Conservation (phyloP, 2,329 filamentous ascomycete species). For the Fusarium nematophilum region DNA sequence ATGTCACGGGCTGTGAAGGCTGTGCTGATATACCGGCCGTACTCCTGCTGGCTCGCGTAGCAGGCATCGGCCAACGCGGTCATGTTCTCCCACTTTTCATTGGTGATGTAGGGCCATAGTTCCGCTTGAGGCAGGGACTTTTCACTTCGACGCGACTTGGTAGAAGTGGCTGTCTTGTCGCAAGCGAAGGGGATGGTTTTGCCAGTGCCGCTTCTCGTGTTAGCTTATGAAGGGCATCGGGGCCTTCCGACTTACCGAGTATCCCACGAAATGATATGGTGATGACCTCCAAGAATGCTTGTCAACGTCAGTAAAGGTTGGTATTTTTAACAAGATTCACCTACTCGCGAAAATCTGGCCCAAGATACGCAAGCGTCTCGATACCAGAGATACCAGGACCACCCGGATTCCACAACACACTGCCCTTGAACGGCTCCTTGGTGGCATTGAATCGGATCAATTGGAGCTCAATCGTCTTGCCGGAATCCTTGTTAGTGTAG, state of each 20-base stretch:
- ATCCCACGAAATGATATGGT: constrained; percentile 34
- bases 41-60: constrained; percentile 36
- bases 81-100: constrained; percentile 3
- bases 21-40: constrained; percentile 46
- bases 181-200: constrained; percentile 35
- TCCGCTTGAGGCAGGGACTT: constrained; percentile 11
- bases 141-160: constrained; percentile 10
- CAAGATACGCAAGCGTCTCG: constrained; percentile 21
- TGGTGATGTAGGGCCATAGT: constrained; percentile 20
- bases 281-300: constrained; percentile 28
- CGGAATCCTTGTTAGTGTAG: constrained; percentile 46
- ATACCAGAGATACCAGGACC: constrained; percentile 46
- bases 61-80: constrained; percentile 36
- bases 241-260: constrained; percentile 32
- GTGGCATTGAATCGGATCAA: constrained; percentile 47
- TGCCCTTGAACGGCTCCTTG: constrained; percentile 47
- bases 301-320: background rate
- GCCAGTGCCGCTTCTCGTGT: constrained; percentile 14
- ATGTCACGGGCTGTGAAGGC: constrained; percentile 53
- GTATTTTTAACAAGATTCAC: accelerated
- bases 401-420: constrained; percentile 54
- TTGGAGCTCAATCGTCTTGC: constrained; percentile 45
- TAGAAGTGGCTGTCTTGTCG: background rate
- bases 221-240: background rate
- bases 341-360: constrained; percentile 22